Evolutionary conservation across 352 stramenopile genomes (phyloP), one percentile per base, ranked within the genome.

Genomic region (Pythium pyrilobum): DNA sequence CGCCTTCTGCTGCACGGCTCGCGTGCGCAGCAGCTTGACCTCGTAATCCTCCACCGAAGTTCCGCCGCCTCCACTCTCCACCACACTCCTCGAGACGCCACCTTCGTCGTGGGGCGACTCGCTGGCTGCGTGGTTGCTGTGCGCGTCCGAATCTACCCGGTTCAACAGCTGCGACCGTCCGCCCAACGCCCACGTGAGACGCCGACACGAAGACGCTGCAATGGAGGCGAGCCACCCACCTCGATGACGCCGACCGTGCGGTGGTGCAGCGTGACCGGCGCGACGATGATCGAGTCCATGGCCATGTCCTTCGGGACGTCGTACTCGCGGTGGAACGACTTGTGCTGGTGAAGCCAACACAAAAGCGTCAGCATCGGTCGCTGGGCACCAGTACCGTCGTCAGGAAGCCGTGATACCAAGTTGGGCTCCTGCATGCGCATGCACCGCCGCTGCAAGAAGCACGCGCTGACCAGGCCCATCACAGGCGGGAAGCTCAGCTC

Each of bases 391-490:
- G n/a, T n/a, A n/a, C n/a, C n/a, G n/a, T n/a, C n/a, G n/a, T 20
- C 23, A 47, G 16, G 4, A 6, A 21, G 3, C 20, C 12, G 15
- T 13, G 47, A 18, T 64, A 85, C 74, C 36, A 62, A 43, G 21
- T 72, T 59, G 3, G 71, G 71, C 33, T 87, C 71, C 33, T 87
- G 67, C 76, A 87, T 87, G 13, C 72, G 48, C n/a, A 83, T 42
- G 46, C 73, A 85, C 3, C 76, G 52, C 55, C 62, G 69, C 43
- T 85, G 72, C 11, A 87, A 49, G 44, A 87, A 87, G 27, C 69
- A 74, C 0, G 69, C 63, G 44, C 76, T 84, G 25, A 85, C 56
- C 59, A 87, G 70, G 23, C 76, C 76, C 52, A 87, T 57, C 15
- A 84, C 72, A 0, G 76, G 76, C 0, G 71, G 64, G 33, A 87